A percentile compares a stretch with the other conserved stretches of the same genome.
These are phyloP conservation scores for Tarenaya hassleriana DNA, from an alignment of 345 rosid genomes.

Conservation along the genomic window DNA sequence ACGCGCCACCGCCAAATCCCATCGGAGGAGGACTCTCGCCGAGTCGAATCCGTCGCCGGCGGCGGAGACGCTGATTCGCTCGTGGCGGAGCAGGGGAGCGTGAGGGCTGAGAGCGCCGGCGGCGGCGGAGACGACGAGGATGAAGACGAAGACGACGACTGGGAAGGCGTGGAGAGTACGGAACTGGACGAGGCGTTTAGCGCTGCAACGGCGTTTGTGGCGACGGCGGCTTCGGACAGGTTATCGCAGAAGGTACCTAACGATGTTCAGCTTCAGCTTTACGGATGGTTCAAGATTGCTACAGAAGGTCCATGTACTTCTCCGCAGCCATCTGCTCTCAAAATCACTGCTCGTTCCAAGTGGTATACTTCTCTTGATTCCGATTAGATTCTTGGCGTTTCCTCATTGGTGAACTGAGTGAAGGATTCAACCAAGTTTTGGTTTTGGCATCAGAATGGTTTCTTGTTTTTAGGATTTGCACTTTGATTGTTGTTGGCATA, in stretches of 20 bases:
- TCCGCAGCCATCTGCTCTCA: slow-evolving; percentile 85
- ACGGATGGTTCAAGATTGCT: slow-evolving; percentile 79
- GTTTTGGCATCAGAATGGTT: not conserved
- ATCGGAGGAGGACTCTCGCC: slow-evolving; percentile 17
- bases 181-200: slow-evolving; percentile 82
- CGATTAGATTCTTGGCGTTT: not conserved
- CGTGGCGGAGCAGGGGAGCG: slow-evolving; percentile 74
- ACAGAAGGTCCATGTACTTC: slow-evolving; percentile 82
- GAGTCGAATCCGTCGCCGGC: slow-evolving; percentile 16
- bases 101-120: slow-evolving; percentile 36
- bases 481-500: slow-evolving; percentile 8
- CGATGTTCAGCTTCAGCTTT: slow-evolving; percentile 68
- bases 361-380: slow-evolving; percentile 40
- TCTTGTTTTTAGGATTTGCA: not conserved
- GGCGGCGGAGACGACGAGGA: slow-evolving; percentile 9
- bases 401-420: not conserved
- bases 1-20: slow-evolving; percentile 32
- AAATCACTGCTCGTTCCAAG: slow-evolving; percentile 88
- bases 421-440: slow-evolving; percentile 1
- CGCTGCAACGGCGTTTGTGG: slow-evolving; percentile 77
- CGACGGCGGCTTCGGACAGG: slow-evolving; percentile 58
- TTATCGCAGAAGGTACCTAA: slow-evolving; percentile 47
- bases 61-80: slow-evolving; percentile 51
- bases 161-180: slow-evolving; percentile 98
- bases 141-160: slow-evolving; percentile 48